Percentiles rank a stretch among this genome's conserved stretches.
phyloP scores from a whole-genome alignment of 2,329 filamentous ascomycete species.

The Fusarium denticulatum region DNA sequence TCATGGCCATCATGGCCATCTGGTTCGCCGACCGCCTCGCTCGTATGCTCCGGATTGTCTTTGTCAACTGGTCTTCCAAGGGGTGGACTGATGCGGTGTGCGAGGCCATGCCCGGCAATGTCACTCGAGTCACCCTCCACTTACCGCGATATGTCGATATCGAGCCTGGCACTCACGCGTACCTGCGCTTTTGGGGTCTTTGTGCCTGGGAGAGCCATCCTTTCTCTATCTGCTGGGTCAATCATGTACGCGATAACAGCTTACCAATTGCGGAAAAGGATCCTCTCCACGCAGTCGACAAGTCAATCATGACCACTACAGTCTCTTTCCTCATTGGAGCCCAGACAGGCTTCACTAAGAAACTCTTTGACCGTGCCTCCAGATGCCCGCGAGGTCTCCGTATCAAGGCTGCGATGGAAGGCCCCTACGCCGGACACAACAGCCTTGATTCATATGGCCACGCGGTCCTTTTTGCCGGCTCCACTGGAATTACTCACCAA shows the following conservation, averaged over 20 bases:
- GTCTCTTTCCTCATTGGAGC: slow-evolving; percentile 89
- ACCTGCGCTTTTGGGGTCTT: slow-evolving; percentile 74
- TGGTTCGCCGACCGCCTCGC: slow-evolving; percentile 78
- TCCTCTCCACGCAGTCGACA: slow-evolving; percentile 50
- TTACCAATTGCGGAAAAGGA: slow-evolving; percentile 55
- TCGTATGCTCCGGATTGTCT: slow-evolving; percentile 71
- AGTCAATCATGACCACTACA: slow-evolving; percentile 58
- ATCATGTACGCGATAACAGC: slow-evolving; percentile 59
- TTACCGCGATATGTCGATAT: slow-evolving; percentile 74
- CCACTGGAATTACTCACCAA: slow-evolving; percentile 95
- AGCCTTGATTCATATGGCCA: slow-evolving; percentile 93
- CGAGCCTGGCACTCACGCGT: slow-evolving; percentile 77
- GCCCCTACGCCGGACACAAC: slow-evolving; percentile 87
- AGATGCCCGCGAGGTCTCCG: slow-evolving; percentile 64
- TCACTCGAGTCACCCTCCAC: slow-evolving; percentile 74
- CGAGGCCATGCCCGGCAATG: slow-evolving; percentile 75
- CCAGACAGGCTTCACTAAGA: slow-evolving; percentile 87
- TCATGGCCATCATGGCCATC: slow-evolving; percentile 77
- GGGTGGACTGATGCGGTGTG: slow-evolving; percentile 72
- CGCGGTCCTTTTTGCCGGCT: slow-evolving; percentile 87
- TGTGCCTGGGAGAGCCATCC: slow-evolving; percentile 79
- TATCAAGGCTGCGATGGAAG: slow-evolving; percentile 82
- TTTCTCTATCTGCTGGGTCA: slow-evolving; percentile 81
- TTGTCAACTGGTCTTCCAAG: slow-evolving; percentile 70
- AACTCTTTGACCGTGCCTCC: slow-evolving; percentile 77